A percentile compares a stretch with the other conserved stretches of the same genome.
Conservation (phyloP, 495 filamentous ascomycete genomes). For the Hypoxylon rickii region DNA sequence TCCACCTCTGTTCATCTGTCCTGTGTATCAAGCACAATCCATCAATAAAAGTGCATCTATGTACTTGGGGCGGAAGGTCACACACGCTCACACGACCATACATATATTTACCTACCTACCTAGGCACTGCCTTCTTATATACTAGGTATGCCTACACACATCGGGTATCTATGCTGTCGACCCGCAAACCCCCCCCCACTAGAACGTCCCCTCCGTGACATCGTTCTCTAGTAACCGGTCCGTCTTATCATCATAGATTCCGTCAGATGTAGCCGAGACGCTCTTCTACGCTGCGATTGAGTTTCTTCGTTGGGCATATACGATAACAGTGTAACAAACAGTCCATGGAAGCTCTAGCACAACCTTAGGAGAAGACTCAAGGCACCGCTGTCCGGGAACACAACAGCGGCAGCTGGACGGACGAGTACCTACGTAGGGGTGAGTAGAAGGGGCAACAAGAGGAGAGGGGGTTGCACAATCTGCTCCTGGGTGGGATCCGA, state of each 20-base stretch:
- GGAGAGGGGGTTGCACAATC: slow-evolving; percentile 5
- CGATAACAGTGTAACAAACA: slow-evolving; percentile 25
- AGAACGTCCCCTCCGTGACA: slow-evolving; percentile 4
- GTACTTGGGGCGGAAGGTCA: no score
- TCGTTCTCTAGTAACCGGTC: slow-evolving; percentile 14
- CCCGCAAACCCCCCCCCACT: no score
- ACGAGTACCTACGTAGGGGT: slow-evolving; percentile 20
- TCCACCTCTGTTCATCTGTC: no score
- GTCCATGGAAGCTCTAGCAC: slow-evolving; percentile 20
- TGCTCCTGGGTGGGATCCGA: slow-evolving; percentile 22
- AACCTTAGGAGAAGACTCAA: slow-evolving; percentile 21
- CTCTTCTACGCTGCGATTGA: slow-evolving; percentile 28
- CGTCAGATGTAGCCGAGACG: slow-evolving; percentile 19
- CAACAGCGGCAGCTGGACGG: slow-evolving; percentile 17
- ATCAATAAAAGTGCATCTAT: no score
- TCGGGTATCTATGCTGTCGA: no score
- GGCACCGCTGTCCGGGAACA: slow-evolving; percentile 21
- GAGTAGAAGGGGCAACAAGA: background rate
- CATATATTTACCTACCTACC: no score
- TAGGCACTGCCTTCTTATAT: no score
- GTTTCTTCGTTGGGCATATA: slow-evolving; percentile 24
- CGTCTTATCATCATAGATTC: slow-evolving; percentile 28
- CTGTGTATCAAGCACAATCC: no score
- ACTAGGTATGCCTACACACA: no score
- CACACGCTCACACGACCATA: no score